phyloP scores from a whole-genome alignment of 73 alveolate species.

The Paramecium pentaurelia region DNA sequence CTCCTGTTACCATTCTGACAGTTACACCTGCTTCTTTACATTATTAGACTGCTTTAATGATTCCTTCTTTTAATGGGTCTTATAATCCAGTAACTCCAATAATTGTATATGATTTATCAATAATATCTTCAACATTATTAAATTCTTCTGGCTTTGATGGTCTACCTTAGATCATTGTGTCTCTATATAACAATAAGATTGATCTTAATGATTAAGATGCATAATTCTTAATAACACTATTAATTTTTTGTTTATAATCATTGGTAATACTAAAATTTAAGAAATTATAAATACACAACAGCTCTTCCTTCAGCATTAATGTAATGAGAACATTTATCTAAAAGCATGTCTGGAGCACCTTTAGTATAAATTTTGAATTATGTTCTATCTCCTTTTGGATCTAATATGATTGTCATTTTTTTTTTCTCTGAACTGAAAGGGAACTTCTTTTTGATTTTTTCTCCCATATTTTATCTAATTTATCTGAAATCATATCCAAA shows the following conservation, averaged over 20 bases:
- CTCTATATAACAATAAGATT: conserved; percentile 75
- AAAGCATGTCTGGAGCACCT: conserved; percentile 91
- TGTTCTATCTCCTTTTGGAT: conserved; percentile 17
- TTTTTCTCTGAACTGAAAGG: conserved; percentile 92
- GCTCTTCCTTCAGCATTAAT: conserved; percentile 74
- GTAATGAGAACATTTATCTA: conserved; percentile 69
- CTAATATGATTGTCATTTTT: conserved; percentile 82
- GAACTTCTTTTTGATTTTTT: conserved; percentile 55
- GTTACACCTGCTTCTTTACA: conserved; percentile 88
- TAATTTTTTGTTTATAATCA: conserved; percentile 56
- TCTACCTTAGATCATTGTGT: conserved; percentile 68
- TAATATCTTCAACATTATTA: conserved; percentile 66
- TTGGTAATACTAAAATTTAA: background rate
- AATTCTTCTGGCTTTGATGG: conserved; percentile 66
- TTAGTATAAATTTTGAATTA: conserved; percentile 63
- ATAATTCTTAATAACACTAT: conserved; percentile 67
- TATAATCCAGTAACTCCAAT: conserved; percentile 81
- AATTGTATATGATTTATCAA: conserved; percentile 55
- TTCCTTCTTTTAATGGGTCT: conserved; percentile 88
- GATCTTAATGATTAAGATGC: conserved; percentile 82
- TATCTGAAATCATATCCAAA: conserved; percentile 50
- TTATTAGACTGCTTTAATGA: conserved; percentile 78
- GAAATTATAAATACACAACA: background rate
- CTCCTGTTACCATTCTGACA: conserved; percentile 97
- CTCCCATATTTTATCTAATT: background rate